These are phyloP conservation scores for Coffea canephora DNA, from an alignment of 257 asterid species.

Conservation along the genomic window DNA sequence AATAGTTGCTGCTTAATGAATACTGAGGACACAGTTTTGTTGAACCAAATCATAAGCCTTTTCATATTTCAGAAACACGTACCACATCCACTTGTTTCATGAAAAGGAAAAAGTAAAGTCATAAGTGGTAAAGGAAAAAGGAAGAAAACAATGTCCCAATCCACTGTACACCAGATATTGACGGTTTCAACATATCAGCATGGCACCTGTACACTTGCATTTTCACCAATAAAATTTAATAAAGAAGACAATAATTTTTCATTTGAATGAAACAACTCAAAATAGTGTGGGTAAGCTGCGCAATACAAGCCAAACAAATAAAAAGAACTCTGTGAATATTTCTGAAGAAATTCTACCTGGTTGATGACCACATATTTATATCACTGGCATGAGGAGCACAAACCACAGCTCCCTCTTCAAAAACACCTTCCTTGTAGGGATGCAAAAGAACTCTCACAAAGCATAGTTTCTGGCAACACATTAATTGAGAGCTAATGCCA, in stretches of 20 bases:
- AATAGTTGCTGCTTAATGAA: not conserved
- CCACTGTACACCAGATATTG: not conserved
- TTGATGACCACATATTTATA: constrained; percentile 36
- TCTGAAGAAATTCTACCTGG: constrained; percentile 40
- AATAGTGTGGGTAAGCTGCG: not conserved
- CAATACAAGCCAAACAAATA: not conserved
- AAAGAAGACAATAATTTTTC: not conserved
- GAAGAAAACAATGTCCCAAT: not conserved
- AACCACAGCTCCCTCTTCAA: constrained; percentile 82
- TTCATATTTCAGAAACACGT: not conserved
- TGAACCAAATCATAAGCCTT: not conserved
- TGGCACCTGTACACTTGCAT: too few species aligned
- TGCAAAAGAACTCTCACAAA: constrained; percentile 58
- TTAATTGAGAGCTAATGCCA: constrained; percentile 22
- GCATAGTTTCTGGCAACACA: constrained; percentile 35
- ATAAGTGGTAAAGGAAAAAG: too few species aligned
- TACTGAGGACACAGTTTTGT: not conserved
- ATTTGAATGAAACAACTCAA: not conserved
- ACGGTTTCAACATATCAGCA: too few species aligned
- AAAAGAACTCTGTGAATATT: not conserved
- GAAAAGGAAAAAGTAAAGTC: not conserved
- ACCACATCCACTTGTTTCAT: not conserved
- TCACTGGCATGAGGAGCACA: constrained; percentile 72
- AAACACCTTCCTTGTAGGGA: constrained; percentile 70
- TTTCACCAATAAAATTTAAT: too few species aligned